Base-by-base conservation (phyloP, 2,329 filamentous ascomycete genomes). In the Pseudogymnoascus sp. region DNA sequence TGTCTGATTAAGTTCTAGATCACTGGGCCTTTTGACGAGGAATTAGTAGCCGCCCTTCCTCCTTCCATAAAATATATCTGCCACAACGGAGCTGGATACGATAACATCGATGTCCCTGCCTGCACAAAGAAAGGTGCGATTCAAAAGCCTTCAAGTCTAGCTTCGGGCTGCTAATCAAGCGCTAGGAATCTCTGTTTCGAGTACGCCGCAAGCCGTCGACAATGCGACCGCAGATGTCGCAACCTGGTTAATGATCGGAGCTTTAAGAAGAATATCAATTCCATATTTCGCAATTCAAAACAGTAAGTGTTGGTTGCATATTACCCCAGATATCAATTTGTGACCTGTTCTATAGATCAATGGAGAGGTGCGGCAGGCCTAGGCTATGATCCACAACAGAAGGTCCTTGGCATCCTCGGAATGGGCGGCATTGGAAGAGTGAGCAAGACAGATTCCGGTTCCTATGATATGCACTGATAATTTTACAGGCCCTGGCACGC, bases 191-290 rank as follows among this genome's bases (percentile, higher is more conserved):
- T 79, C 76, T 36, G 87, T 95, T 21, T 90, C 88, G 66, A 92
- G 93, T 73, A 86, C 87, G 2, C 90, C 90, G 9, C 84, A 82
- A 0, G 86, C 87, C 41, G 88, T 91, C 48, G 85, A 92, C 72
- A 87, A 92, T 70, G 84, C 89, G 38, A 94, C 90, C 0, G 91
- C 91, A 61, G 90, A 94, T 72, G 80, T 85, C 6, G 86, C 81
- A 70, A 84, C 94, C 69, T 94, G 90, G 72, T 80, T 94, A 8
- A 84, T 94, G 65, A 79, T 95, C 55, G 91, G 90, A 4, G 88
- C 89, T 7, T 79, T 94, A 64, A 82, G 90, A 55, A 86, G 88
- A 72, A 84, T 92, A 70, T 84, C 85, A 69, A 74, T 79, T 44
- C 61, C 61, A 15, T 62, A 58, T 41, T 25, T 41, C n/a, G 31